Percentiles rank a stretch among this genome's conserved stretches.
Conservation (phyloP, 1,284 basidiomycete species). For the Irpex sp. region DNA sequence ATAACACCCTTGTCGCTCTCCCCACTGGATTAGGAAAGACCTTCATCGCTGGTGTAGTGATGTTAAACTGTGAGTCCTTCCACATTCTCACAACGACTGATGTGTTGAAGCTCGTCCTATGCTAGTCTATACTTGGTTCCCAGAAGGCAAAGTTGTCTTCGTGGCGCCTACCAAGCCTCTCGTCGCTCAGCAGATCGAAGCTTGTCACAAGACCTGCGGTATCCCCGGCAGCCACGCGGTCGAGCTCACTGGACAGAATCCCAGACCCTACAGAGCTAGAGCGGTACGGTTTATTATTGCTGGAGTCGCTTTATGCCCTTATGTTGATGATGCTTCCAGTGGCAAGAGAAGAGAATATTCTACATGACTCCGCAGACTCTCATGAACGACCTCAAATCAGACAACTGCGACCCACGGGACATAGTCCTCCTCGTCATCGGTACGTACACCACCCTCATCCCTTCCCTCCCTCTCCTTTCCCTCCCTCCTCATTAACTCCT, state of each 20-base stretch:
- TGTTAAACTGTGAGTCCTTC: conserved; percentile 91
- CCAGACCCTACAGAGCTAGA: conserved; percentile 44
- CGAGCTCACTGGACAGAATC: conserved; percentile 80
- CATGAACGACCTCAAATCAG: conserved; percentile 77
- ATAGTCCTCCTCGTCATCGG: conserved; percentile 82
- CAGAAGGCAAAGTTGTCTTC: conserved; percentile 90
- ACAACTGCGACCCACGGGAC: conserved; percentile 73
- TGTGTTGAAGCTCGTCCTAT: too few relatives aligned
- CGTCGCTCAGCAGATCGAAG: conserved; percentile 91
- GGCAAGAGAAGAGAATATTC: conserved; percentile 85
- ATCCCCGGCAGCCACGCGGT: conserved; percentile 85
- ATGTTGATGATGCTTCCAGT: conserved; percentile 37
- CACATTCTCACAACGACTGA: too few relatives aligned
- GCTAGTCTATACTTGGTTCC: conserved; percentile 94
- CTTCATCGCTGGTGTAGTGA: conserved; percentile 95
- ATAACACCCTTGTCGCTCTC: conserved; percentile 92
- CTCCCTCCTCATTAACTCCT: too few relatives aligned
- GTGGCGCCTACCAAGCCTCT: conserved; percentile 95
- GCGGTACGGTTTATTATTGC: conserved; percentile 62
- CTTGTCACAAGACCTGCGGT: conserved; percentile 91
- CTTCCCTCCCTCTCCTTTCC: neutral
- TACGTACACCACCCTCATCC: conserved; percentile 23
- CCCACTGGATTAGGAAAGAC: conserved; percentile 98
- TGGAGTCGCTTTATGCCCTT: too few relatives aligned
- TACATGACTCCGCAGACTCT: conserved; percentile 99